A percentile compares a stretch with the other conserved stretches of the same genome.
Conservation (phyloP, 2,329 filamentous ascomycete species). For the Fusarium ambrosium region DNA sequence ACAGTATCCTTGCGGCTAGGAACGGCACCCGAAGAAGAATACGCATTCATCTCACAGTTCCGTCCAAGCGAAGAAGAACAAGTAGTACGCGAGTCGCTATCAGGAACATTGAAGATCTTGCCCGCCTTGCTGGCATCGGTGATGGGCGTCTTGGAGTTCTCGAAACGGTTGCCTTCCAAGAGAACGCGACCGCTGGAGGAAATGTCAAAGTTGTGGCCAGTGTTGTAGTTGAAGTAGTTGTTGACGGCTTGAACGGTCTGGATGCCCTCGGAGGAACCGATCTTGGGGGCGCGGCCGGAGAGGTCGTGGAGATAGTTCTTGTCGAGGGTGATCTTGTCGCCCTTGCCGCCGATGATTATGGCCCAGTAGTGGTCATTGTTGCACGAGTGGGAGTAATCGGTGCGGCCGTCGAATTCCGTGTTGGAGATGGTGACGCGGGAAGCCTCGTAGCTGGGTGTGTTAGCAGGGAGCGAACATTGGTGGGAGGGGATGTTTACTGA, state of each 20-base stretch:
- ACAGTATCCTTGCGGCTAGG: neutral
- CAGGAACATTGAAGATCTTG: neutral
- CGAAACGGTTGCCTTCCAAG: constrained; percentile 59
- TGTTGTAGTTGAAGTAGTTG: constrained; percentile 58
- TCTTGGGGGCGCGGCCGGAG: constrained; percentile 59
- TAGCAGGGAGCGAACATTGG: neutral
- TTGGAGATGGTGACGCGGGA: constrained; percentile 60
- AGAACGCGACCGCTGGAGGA: constrained; percentile 48
- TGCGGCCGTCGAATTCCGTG: constrained; percentile 59
- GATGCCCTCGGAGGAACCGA: constrained; percentile 44
- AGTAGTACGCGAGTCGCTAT: neutral
- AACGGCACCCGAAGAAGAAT: neutral
- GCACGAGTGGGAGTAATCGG: constrained; percentile 57
- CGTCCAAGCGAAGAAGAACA: neutral
- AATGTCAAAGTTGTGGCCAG: constrained; percentile 61
- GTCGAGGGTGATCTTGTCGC: constrained; percentile 56
- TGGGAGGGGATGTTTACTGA: neutral
- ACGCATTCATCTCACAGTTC: neutral
- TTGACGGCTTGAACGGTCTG: constrained; percentile 56
- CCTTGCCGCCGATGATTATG: constrained; percentile 55
- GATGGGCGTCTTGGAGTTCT: constrained; percentile 1
- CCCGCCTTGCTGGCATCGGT: neutral
- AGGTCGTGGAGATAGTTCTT: constrained; percentile 61
- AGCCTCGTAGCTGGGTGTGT: constrained; percentile 7
- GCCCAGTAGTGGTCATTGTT: constrained; percentile 62